phyloP scores from a whole-genome alignment of 306 rosid species.

The Quercus variabilis region DNA sequence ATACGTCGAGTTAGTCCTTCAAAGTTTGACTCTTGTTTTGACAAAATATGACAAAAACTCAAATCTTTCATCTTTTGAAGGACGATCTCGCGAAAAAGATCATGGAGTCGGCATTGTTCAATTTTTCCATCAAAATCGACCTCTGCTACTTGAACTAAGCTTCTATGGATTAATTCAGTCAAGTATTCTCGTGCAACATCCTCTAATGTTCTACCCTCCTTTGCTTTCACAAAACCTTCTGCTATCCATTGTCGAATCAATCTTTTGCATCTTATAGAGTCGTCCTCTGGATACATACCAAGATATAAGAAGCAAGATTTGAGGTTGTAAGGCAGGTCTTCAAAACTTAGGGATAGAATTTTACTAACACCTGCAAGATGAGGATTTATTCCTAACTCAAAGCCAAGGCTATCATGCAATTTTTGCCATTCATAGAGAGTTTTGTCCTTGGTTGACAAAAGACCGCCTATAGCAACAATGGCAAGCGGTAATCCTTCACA shows the following conservation, averaged over 20 bases:
- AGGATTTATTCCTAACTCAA: no score
- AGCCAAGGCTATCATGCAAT: no score
- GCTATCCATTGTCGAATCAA: background rate
- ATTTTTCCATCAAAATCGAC: background rate
- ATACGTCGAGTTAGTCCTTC: background rate
- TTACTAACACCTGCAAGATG: no score
- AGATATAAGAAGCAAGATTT: background rate
- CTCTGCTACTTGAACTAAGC: background rate
- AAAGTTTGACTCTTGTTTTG: background rate
- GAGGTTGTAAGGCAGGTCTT: no score
- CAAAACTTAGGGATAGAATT: no score
- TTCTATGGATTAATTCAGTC: background rate
- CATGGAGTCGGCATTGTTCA: background rate
- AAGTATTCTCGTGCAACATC: background rate
- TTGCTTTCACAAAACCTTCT: constrained; percentile 4
- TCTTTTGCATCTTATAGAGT: no score
- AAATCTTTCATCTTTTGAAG: background rate
- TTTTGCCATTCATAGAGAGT: no score
- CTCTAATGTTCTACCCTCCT: no score
- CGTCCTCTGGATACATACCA: constrained; percentile 13
- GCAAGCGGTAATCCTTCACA: no score
- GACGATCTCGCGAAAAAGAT: background rate
- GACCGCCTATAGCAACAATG: no score
- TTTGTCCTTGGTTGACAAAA: no score
- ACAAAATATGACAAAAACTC: background rate